Percentiles rank a stretch among this genome's conserved stretches.
These are phyloP conservation scores for Phycomyces blakesleeanus DNA, from an alignment of 192 early-diverging fungal species.

Conservation along the genomic window DNA sequence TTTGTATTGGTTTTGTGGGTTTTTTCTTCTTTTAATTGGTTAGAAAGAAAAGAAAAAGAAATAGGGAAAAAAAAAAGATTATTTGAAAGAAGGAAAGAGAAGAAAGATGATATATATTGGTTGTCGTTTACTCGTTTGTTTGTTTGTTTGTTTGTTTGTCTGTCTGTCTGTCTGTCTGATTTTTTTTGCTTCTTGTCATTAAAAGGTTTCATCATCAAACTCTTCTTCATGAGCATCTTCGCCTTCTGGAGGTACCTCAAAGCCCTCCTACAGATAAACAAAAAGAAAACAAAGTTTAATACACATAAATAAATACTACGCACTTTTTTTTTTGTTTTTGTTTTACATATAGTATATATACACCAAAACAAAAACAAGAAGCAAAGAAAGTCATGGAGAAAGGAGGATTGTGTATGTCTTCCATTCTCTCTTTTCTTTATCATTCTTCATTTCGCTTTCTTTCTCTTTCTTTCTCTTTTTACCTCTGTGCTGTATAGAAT, in stretches of 20 bases:
- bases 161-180: background rate
- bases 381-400: too few relatives aligned
- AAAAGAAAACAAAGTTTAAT: conserved; percentile 7
- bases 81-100: background rate
- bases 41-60: too few relatives aligned
- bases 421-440: conserved; percentile 1
- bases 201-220: conserved; percentile 64
- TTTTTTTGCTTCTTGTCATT: conserved; percentile 25
- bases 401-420: too few relatives aligned
- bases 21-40: too few relatives aligned
- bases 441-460: conserved; percentile 21
- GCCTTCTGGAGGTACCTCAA: conserved; percentile 68
- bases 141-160: too few relatives aligned
- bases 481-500: conserved; percentile 92
- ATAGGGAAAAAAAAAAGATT: background rate
- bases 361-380: too few relatives aligned
- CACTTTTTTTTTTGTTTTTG: too few relatives aligned
- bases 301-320: too few relatives aligned
- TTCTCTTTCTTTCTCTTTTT: too few relatives aligned
- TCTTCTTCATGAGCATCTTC: conserved; percentile 37
- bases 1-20: too few relatives aligned
- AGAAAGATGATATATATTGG: background rate
- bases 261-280: conserved; percentile 59
- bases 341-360: too few relatives aligned
- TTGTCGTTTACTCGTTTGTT: conserved; percentile 2